phyloP scores from a whole-genome alignment of 768 basidiomycete species.

The Erythrobasidium yunnanense region DNA sequence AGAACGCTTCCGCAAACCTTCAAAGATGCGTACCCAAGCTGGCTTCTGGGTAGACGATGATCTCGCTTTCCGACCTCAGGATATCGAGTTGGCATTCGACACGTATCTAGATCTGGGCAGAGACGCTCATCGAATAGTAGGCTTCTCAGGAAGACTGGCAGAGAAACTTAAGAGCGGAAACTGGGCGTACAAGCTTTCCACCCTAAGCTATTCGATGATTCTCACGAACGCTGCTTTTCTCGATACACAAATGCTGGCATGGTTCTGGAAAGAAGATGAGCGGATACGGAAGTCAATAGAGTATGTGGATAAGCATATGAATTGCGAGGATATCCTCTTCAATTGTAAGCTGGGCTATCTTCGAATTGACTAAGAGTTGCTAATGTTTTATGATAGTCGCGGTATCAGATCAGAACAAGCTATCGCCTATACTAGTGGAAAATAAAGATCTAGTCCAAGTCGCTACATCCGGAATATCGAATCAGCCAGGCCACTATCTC shows the following conservation, averaged over 20 bases:
- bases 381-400: background rate
- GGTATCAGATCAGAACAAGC: constrained; percentile 9
- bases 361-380: background rate
- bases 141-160: background rate
- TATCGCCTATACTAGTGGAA: constrained; percentile 16
- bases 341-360: constrained; percentile 3
- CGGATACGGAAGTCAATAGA: constrained; percentile 7
- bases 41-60: constrained; percentile 23
- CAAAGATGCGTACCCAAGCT: constrained; percentile 7
- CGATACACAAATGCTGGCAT: constrained; percentile 21
- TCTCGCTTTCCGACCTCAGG: background rate
- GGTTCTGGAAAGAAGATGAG: constrained; percentile 21
- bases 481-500: constrained; percentile 13
- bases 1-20: constrained; percentile 7
- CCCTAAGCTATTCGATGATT: constrained; percentile 2
- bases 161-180: background rate
- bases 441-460: background rate
- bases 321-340: constrained; percentile 24
- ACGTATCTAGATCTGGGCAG: constrained; percentile 6
- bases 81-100: constrained; percentile 20
- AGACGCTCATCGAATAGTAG: constrained; percentile 9
- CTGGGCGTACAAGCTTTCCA: background rate
- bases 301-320: constrained; percentile 19
- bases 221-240: constrained; percentile 20
- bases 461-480: constrained; percentile 7